phyloP scores from a whole-genome alignment of 306 rosid genomes.

The Acacia confusa region DNA sequence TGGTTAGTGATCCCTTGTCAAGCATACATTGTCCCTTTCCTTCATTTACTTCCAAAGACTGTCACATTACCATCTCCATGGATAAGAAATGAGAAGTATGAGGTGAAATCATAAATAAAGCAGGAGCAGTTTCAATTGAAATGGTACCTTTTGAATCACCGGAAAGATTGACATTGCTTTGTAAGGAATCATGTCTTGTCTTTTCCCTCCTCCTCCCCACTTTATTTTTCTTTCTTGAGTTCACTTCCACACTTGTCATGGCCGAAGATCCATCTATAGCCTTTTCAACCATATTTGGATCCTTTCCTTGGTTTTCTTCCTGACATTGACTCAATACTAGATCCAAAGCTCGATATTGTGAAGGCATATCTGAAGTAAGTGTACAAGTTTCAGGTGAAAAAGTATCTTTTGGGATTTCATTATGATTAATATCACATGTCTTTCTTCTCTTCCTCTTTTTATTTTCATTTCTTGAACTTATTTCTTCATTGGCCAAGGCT shows the following conservation, averaged over 20 bases:
- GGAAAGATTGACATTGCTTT: conserved; percentile 11
- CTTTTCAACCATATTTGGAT: background rate
- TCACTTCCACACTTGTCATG: background rate
- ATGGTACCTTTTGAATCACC: conserved; percentile 12
- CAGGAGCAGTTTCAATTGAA: conserved; percentile 22
- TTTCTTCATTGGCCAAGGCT: background rate
- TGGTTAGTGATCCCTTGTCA: conserved; percentile 18
- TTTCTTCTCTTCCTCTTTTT: conserved; percentile 14
- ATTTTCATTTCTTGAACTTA: background rate
- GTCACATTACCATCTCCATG: conserved; percentile 28
- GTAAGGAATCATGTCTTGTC: background rate
- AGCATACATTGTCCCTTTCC: conserved; percentile 17
- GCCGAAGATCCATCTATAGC: conserved; percentile 22
- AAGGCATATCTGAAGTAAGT: conserved; percentile 26
- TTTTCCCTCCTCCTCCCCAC: background rate
- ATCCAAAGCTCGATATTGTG: conserved; percentile 35
- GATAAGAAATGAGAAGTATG: conserved; percentile 26
- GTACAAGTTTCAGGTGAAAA: conserved; percentile 24
- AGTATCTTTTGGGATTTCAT: conserved; percentile 14
- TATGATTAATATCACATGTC: conserved; percentile 2
- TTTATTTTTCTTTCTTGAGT: background rate
- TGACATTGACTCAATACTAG: conserved; percentile 24
- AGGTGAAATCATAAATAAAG: conserved; percentile 26
- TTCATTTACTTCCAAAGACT: conserved; percentile 30
- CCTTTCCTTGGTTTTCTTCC: conserved; percentile 31